phyloP scores from a whole-genome alignment of 805 yeast genomes.

The Myxozyma sirexii region DNA sequence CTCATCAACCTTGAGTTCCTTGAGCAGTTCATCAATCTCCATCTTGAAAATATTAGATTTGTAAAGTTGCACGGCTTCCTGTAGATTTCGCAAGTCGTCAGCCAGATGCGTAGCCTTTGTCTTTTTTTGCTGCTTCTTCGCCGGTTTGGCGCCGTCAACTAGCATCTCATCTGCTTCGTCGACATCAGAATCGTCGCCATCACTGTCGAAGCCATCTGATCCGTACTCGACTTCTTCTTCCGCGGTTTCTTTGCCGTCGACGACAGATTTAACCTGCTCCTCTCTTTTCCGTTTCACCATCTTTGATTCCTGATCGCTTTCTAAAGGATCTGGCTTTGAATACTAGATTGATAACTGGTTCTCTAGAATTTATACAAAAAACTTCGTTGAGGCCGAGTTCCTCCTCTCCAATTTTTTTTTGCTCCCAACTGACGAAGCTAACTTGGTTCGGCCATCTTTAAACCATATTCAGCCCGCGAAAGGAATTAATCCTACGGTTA shows the following conservation, averaged over 20 bases:
- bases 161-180: conserved; percentile 8
- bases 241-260: background rate
- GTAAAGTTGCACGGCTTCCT: conserved; percentile 92
- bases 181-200: conserved; percentile 39
- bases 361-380: too few relatives aligned
- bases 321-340: too few relatives aligned
- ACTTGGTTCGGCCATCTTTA: conserved; percentile 6
- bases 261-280: background rate
- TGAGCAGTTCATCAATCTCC: conserved; percentile 87
- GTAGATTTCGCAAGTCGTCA: conserved; percentile 85
- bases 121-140: conserved; percentile 5
- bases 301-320: too few relatives aligned
- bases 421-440: conserved; percentile 28
- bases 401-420: conserved; percentile 10
- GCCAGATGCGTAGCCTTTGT: conserved; percentile 28
- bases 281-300: conserved; percentile 24
- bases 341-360: too few relatives aligned
- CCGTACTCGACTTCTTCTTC: conserved; percentile 18
- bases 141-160: background rate
- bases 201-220: conserved; percentile 42
- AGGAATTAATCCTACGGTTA: too few relatives aligned
- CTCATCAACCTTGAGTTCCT: conserved; percentile 77
- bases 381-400: background rate
- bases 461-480: background rate
- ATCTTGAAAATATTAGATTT: conserved; percentile 93